These are phyloP conservation scores for Suhomyces emberorum DNA, from an alignment of 805 yeast species.

Conservation along the genomic window DNA sequence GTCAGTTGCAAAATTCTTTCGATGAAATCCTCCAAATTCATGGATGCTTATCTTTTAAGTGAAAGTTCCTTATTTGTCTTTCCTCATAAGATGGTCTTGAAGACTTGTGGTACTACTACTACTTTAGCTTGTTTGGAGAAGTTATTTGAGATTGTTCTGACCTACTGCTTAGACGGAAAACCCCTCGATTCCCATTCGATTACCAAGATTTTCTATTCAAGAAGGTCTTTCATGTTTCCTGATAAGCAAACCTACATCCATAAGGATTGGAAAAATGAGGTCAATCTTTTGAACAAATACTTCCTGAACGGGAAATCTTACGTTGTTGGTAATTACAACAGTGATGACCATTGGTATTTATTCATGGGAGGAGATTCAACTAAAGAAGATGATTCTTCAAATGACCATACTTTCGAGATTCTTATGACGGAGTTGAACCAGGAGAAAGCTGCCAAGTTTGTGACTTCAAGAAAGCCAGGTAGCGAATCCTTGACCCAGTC, in stretches of 20 bases:
- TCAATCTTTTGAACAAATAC: slow-evolving; percentile 59
- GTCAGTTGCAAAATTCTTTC: slow-evolving; percentile 90
- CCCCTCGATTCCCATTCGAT: slow-evolving; percentile 45
- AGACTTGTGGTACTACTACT: slow-evolving; percentile 96
- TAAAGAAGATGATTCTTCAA: slow-evolving; percentile 3
- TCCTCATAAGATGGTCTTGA: slow-evolving; percentile 78
- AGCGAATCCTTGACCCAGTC: slow-evolving; percentile 34
- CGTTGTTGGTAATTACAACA: slow-evolving; percentile 70
- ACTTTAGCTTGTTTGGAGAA: slow-evolving; percentile 72
- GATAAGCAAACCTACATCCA: slow-evolving; percentile 78
- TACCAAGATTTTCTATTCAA: slow-evolving; percentile 84
- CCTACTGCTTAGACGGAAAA: slow-evolving; percentile 24
- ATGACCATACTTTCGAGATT: slow-evolving; percentile 80
- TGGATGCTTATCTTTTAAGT: slow-evolving; percentile 83
- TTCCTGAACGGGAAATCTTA: slow-evolving; percentile 64
- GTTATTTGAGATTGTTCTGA: slow-evolving; percentile 45
- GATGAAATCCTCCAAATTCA: slow-evolving; percentile 56
- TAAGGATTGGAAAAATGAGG: slow-evolving; percentile 80
- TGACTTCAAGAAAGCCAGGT: slow-evolving; percentile 48
- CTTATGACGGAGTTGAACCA: slow-evolving; percentile 83
- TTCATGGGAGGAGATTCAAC: slow-evolving; percentile 54
- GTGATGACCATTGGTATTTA: slow-evolving; percentile 88
- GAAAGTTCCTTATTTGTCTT: slow-evolving; percentile 91
- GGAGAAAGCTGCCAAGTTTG: slow-evolving; percentile 54
- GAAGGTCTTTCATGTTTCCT: slow-evolving; percentile 93